Conservation (phyloP, 805 yeast species). For the Wickerhamomyces silvicola region DNA sequence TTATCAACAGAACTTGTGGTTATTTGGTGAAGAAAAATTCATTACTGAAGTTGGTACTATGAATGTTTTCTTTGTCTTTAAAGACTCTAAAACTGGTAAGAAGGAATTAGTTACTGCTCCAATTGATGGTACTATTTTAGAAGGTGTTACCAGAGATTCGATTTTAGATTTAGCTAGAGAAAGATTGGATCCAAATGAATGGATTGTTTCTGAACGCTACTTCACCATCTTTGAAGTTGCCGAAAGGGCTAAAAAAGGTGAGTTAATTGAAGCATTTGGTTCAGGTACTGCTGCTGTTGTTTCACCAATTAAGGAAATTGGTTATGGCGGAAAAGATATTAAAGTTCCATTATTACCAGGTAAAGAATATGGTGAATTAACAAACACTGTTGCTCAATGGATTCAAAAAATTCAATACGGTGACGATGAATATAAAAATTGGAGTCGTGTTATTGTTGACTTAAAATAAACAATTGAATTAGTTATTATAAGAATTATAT, state of each 20-base stretch:
- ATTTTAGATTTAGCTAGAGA: constrained; percentile 70
- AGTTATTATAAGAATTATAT: no score
- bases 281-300: constrained; percentile 98
- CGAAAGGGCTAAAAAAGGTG: constrained; percentile 71
- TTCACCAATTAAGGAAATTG: constrained; percentile 84
- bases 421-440: constrained; percentile 54
- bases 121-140: constrained; percentile 92
- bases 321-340: constrained; percentile 69
- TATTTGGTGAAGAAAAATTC: constrained; percentile 81
- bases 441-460: constrained; percentile 34
- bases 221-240: constrained; percentile 75
- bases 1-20: constrained; percentile 93
- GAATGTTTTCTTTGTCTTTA: constrained; percentile 88
- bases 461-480: no score
- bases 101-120: constrained; percentile 95
- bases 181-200: constrained; percentile 65
- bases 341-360: constrained; percentile 76
- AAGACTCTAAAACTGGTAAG: constrained; percentile 68
- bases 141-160: constrained; percentile 95
- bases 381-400: constrained; percentile 78
- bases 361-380: constrained; percentile 71
- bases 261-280: constrained; percentile 91
- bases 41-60: constrained; percentile 97
- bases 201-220: constrained; percentile 81
- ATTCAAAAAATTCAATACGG: constrained; percentile 90